A percentile compares a stretch with the other conserved stretches of the same genome.
phyloP scores from a whole-genome alignment of 345 rosid species.

The Moricandia arvensis region DNA sequence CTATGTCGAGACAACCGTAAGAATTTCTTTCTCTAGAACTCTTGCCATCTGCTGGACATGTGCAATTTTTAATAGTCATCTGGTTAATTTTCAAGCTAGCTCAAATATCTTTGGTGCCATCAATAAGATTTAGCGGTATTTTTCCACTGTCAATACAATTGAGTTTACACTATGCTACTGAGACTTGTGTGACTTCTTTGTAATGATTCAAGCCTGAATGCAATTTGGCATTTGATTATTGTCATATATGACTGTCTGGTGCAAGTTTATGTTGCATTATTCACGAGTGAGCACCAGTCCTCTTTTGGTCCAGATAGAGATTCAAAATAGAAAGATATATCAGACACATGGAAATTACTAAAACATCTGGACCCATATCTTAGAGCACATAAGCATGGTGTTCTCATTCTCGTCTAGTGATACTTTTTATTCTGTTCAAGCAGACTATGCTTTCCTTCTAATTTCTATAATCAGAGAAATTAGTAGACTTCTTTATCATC shows the following conservation, averaged over 20 bases:
- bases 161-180: conserved; percentile 12
- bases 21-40: conserved; percentile 35
- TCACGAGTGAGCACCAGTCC: conserved; percentile 9
- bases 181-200: conserved; percentile 8
- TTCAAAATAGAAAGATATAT: conserved; percentile 5
- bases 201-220: neutral
- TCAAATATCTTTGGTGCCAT: conserved; percentile 12
- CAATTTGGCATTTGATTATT: neutral
- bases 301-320: conserved; percentile 8
- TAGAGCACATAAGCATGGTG: conserved; percentile 11
- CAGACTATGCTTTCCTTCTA: neutral
- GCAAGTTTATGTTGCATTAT: conserved; percentile 15
- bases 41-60: conserved; percentile 19
- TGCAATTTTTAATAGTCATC: conserved; percentile 8
- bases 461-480: neutral
- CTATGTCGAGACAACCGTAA: conserved; percentile 77
- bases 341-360: neutral
- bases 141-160: conserved; percentile 3
- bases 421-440: neutral
- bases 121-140: conserved; percentile 15
- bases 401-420: conserved; percentile 6
- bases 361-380: conserved; percentile 2
- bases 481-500: neutral
- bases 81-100: neutral
- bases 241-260: neutral